These are phyloP conservation scores for Endocarpon pusillum DNA, from an alignment of 495 filamentous ascomycete genomes.

Conservation along the genomic window DNA sequence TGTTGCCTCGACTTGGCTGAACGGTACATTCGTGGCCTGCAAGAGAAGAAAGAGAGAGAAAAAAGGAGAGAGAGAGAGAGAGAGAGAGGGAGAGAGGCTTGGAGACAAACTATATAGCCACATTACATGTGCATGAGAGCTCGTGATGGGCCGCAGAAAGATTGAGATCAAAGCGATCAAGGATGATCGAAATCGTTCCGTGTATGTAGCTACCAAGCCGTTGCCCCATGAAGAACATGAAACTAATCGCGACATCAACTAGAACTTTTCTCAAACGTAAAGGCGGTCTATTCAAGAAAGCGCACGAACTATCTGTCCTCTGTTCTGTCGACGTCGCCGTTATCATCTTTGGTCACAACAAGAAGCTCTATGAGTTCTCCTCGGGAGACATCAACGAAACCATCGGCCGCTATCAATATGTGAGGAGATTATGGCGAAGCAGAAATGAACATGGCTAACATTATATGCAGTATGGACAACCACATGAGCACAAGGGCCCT, in stretches of 20 bases:
- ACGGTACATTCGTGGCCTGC: too few relatives aligned
- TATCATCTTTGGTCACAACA: conserved; percentile 95
- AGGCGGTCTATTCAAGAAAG: conserved; percentile 98
- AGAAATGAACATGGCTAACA: conserved; percentile 5
- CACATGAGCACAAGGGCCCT: conserved; percentile 93
- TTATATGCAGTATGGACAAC: conserved; percentile 67
- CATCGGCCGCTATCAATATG: conserved; percentile 72
- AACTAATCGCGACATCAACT: conserved; percentile 2
- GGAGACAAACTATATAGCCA: too few relatives aligned
- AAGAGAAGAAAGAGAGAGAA: too few relatives aligned
- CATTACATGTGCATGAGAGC: too few relatives aligned
- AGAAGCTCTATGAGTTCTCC: conserved; percentile 95
- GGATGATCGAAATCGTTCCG: conserved; percentile 96
- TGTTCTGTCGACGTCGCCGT: conserved; percentile 98
- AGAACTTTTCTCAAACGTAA: conserved; percentile 98
- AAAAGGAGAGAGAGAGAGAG: too few relatives aligned
- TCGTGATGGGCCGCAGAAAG: conserved; percentile 50
- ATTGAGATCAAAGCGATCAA: conserved; percentile 99
- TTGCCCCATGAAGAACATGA: conserved; percentile 3
- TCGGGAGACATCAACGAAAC: conserved; percentile 86
- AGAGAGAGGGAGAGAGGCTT: too few relatives aligned
- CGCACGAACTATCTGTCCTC: conserved; percentile 91
- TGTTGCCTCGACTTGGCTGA: too few relatives aligned
- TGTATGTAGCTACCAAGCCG: conserved; percentile 44
- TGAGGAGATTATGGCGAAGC: conserved; percentile 27